A percentile compares a stretch with the other conserved stretches of the same genome.
Conservation (phyloP, 1,139 yeast species). For the Candida buenavistaensis region DNA sequence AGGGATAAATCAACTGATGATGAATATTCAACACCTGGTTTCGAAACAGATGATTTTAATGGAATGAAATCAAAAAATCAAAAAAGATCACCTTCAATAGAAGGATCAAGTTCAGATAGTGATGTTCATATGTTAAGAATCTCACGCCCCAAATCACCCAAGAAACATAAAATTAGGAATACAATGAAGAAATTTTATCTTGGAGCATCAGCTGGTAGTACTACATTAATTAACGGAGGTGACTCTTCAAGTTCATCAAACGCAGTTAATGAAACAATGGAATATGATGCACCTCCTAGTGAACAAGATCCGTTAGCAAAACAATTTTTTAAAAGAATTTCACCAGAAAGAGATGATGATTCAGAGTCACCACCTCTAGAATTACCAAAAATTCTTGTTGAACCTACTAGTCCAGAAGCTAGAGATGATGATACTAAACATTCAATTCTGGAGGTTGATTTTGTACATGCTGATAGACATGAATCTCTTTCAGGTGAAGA, state of each 20-base stretch:
- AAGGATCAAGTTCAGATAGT: conserved; percentile 11
- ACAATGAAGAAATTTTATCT: conserved; percentile 14
- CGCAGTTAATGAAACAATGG: conserved; percentile 3
- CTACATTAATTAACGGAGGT: conserved; percentile 2
- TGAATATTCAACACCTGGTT: not conserved
- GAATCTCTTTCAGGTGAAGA: conserved; percentile 3
- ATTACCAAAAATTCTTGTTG: conserved; percentile 7
- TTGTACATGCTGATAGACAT: conserved; percentile 6
- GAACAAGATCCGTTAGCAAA: conserved; percentile 7
- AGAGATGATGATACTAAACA: conserved; percentile 6
- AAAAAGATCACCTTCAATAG: not conserved
- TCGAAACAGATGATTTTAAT: conserved; percentile 1
- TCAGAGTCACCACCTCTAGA: conserved; percentile 5
- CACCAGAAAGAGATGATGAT: conserved; percentile 1
- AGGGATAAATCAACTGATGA: not conserved
- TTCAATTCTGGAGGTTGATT: conserved; percentile 10
- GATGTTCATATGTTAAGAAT: conserved; percentile 10
- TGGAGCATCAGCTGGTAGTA: conserved; percentile 2
- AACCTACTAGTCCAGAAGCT: conserved; percentile 7
- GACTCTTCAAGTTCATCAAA: conserved; percentile 13
- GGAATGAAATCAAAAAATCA: conserved; percentile 2
- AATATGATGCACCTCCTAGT: no score
- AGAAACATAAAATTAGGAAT: conserved; percentile 9
- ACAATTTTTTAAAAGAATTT: conserved; percentile 18
- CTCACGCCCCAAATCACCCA: conserved; percentile 13